A percentile compares a stretch with the other conserved stretches of the same genome.
These are phyloP conservation scores for Chaetomiaceae sp. DNA, from an alignment of 2,329 filamentous ascomycete genomes.

Conservation along the genomic window DNA sequence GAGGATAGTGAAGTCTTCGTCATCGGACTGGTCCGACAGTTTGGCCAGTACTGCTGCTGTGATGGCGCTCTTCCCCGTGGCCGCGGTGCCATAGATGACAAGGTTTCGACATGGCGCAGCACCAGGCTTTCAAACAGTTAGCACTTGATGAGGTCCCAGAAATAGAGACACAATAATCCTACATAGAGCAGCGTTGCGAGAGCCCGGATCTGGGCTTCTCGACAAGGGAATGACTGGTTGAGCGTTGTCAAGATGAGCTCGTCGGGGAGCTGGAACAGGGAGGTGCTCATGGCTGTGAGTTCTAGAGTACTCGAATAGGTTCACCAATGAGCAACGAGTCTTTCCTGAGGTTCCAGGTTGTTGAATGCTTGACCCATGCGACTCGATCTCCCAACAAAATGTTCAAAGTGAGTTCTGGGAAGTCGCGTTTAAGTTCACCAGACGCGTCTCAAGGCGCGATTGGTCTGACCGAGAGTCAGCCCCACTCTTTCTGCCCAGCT, in stretches of 20 bases:
- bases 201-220: conserved; percentile 55
- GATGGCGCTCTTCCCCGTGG: conserved; percentile 80
- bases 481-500: no score
- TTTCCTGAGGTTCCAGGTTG: no score
- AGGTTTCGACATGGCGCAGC: conserved; percentile 70
- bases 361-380: no score
- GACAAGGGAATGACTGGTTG: conserved; percentile 49
- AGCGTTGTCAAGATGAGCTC: conserved; percentile 46
- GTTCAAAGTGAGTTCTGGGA: no score
- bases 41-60: conserved; percentile 56
- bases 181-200: conserved; percentile 53
- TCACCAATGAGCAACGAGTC: no score
- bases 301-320: no score
- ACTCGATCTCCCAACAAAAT: no score
- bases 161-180: conserved; percentile 22
- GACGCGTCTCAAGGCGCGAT: no score
- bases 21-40: conserved; percentile 37
- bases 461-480: no score
- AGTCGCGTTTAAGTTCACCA: no score
- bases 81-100: conserved; percentile 77
- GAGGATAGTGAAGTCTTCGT: conserved; percentile 39
- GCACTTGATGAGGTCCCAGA: conserved; percentile 5
- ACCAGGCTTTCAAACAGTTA: conserved; percentile 44
- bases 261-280: conserved; percentile 49
- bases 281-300: conserved; percentile 53